Percentiles rank a stretch among this genome's conserved stretches.
Conservation (phyloP, 768 basidiomycete species). For the Leccinum longicurvipes region DNA sequence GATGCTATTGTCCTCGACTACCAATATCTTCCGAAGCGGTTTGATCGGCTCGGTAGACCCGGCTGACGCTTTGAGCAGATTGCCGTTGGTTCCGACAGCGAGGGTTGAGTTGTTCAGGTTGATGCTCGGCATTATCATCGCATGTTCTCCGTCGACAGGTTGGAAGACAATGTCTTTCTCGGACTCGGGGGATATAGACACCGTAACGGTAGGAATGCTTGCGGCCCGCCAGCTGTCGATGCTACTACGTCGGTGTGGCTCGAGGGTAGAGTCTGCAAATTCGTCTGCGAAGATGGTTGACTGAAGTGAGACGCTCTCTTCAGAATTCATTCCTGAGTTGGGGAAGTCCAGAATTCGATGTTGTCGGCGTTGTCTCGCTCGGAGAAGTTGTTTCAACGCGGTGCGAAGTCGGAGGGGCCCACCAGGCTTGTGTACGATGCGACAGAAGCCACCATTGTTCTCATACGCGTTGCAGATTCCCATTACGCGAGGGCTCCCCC, state of each 20-base stretch:
- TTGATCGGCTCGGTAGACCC: constrained; percentile 46
- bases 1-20: constrained; percentile 90
- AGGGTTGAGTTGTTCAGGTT: constrained; percentile 48
- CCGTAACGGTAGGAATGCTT: constrained; percentile 6
- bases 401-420: constrained; percentile 73
- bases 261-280: constrained; percentile 7
- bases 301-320: constrained; percentile 27
- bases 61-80: constrained; percentile 65
- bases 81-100: constrained; percentile 57
- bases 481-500: constrained; percentile 64
- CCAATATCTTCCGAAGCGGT: constrained; percentile 59
- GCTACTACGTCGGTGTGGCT: constrained; percentile 33
- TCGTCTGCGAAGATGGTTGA: constrained; percentile 30
- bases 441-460: constrained; percentile 80
- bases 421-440: constrained; percentile 85
- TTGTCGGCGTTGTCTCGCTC: constrained; percentile 31
- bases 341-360: constrained; percentile 21
- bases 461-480: constrained; percentile 68
- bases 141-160: constrained; percentile 12
- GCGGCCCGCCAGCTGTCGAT: constrained; percentile 28
- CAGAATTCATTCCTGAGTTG: constrained; percentile 17
- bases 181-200: constrained; percentile 21
- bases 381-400: constrained; percentile 50
- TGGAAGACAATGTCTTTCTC: constrained; percentile 31
- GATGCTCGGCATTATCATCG: constrained; percentile 8